Evolutionary conservation across 257 asterid species (phyloP), one percentile per base, ranked within the genome.

Genomic region (Plantago major): DNA sequence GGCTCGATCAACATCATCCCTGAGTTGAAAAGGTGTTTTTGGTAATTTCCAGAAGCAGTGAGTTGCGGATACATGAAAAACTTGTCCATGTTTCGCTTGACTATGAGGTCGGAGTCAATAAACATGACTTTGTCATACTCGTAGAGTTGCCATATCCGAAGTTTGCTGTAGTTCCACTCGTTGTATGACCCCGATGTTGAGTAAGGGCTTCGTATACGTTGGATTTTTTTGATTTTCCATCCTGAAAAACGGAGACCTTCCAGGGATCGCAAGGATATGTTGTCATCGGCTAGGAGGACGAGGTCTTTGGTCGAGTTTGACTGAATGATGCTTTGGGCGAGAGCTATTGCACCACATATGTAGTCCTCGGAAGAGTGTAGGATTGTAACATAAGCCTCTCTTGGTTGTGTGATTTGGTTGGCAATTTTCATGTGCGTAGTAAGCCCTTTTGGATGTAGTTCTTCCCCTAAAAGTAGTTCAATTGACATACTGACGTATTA

Each of bases 1-100:
- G 97, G 97, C 74, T 90, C 95, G 16, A 90, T 72, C 17, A 90
- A n/a, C 95, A 90, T 90, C 60, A 87, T 51, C 58, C 96, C 97
- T 0, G 95, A 90, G 74, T 90, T 90, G 78, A 90, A 87, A 8
- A 85, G 69, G 58, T 84, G 84, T 51, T 69, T 65, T 70, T 74
- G 62, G 73, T 76, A 77, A 48, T 90, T 90, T 10, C 86, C 83
- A 12, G 80, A 87, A 0, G 95, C 93, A 0, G 97, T 82, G 46
- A 90, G 47, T 76, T 87, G 84, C 0, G 96, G 90, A 67, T 87
- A 87, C 15, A 42, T 28, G 67, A 90, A 90, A 68, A 85, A 82
- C 5, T 37, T 42, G 68, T 90, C 97, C 6, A 81, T 54, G 73
- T 81, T 90, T 46, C 65, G 67, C 43, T 70, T 70, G 3, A 87